These are phyloP conservation scores for Smithsoniella earleae DNA, from an alignment of 163 green algal genomes.

Conservation along the genomic window DNA sequence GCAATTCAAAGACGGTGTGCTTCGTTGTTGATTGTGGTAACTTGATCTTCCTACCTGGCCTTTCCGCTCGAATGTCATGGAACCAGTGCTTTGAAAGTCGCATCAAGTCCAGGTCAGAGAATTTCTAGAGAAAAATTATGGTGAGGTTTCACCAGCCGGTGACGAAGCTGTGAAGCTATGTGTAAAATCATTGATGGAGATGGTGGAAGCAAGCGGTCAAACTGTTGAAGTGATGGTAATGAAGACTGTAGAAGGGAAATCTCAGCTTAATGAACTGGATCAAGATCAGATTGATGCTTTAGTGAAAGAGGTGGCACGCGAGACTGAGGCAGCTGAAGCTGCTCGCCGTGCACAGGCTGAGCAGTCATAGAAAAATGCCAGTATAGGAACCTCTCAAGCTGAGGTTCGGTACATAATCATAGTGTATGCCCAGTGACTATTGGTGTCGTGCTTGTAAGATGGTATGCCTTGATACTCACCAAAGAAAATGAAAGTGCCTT, in stretches of 20 bases:
- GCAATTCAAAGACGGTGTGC: conserved; percentile 88
- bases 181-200: conserved; percentile 85
- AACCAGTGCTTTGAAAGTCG: conserved; percentile 20
- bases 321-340: conserved; percentile 82
- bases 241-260: conserved; percentile 52
- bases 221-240: conserved; percentile 88
- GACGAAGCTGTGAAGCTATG: conserved; percentile 83
- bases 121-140: conserved; percentile 97
- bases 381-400: too few relatives aligned
- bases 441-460: too few relatives aligned
- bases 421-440: too few relatives aligned
- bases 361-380: neutral
- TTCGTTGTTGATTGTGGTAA: too few relatives aligned
- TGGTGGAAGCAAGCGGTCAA: conserved; percentile 84
- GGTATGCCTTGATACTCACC: too few relatives aligned
- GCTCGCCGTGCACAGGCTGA: conserved; percentile 34
- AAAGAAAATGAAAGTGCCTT: too few relatives aligned
- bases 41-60: neutral
- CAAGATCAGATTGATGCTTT: conserved; percentile 82
- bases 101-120: conserved; percentile 63
- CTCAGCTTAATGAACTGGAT: conserved; percentile 58
- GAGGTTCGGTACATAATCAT: too few relatives aligned
- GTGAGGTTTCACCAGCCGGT: conserved; percentile 50
- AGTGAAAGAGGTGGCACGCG: conserved; percentile 78
- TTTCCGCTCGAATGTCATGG: conserved; percentile 26